Percentiles rank a stretch among this genome's conserved stretches.
These are phyloP conservation scores for Apiotrichum veenhuisii DNA, from an alignment of 1,284 basidiomycete species.

Conservation along the genomic window DNA sequence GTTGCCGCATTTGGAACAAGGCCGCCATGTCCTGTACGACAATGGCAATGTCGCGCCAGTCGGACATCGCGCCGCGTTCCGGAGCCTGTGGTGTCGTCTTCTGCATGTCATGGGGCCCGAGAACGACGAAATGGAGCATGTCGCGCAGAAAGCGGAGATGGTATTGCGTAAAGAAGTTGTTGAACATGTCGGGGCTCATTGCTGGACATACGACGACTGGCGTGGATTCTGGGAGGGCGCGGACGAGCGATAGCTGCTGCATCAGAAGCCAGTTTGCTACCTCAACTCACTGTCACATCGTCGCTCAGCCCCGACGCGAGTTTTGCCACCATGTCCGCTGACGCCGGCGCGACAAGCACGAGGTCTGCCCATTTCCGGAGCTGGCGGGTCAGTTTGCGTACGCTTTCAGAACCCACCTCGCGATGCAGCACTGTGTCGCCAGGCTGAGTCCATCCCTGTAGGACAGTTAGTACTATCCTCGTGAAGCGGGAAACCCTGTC, in stretches of 20 bases:
- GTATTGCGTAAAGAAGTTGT: conserved; percentile 79
- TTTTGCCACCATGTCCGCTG: conserved; percentile 90
- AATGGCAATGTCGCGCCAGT: conserved; percentile 61
- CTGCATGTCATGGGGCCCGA: conserved; percentile 63
- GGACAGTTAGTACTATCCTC: neutral
- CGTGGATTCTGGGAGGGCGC: conserved; percentile 74
- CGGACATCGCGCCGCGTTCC: conserved; percentile 93
- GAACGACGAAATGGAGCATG: conserved; percentile 70
- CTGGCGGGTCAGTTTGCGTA: conserved; percentile 23
- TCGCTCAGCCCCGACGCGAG: conserved; percentile 83
- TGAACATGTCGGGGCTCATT: conserved; percentile 97
- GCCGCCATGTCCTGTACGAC: conserved; percentile 34
- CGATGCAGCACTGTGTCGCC: neutral
- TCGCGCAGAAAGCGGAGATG: conserved; percentile 71
- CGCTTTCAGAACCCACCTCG: neutral
- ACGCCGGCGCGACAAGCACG: conserved; percentile 89
- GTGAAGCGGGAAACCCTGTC: no score
- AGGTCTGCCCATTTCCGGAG: conserved; percentile 92
- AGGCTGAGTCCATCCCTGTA: neutral
- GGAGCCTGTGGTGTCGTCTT: conserved; percentile 55
- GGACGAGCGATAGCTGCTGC: conserved; percentile 75
- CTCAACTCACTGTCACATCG: conserved; percentile 68
- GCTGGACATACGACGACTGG: conserved; percentile 88
- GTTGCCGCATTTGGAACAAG: conserved; percentile 14
- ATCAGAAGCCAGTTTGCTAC: conserved; percentile 1